Percentiles rank a stretch among this genome's conserved stretches.
Conservation (phyloP, 805 yeast species). For the Candida argentea region DNA sequence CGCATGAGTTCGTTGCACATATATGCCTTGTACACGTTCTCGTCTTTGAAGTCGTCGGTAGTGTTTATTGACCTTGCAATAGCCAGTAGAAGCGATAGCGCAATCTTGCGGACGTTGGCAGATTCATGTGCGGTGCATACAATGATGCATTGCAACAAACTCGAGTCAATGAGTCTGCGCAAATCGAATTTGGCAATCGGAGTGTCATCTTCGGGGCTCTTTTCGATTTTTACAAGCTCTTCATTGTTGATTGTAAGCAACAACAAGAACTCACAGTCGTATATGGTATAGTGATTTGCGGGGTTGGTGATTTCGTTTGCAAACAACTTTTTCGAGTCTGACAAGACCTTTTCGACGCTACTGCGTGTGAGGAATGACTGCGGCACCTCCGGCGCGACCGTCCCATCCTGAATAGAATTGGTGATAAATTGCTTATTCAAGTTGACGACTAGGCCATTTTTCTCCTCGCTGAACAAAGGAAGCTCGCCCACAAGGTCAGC, state of each 20-base stretch:
- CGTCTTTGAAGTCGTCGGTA: conserved; percentile 45
- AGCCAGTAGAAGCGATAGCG: conserved; percentile 35
- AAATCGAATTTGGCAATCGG: conserved; percentile 41
- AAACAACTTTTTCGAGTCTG: conserved; percentile 7
- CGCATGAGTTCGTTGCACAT: conserved; percentile 34
- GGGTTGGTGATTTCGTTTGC: conserved; percentile 8
- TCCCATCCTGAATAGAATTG: conserved; percentile 30
- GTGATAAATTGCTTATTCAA: conserved; percentile 39
- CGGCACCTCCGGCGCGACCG: conserved; percentile 2
- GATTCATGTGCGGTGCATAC: conserved; percentile 32
- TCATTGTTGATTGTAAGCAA: conserved; percentile 53
- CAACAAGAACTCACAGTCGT: conserved; percentile 67
- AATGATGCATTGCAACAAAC: conserved; percentile 41
- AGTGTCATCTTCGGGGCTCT: conserved; percentile 10
- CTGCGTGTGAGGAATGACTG: conserved; percentile 2
- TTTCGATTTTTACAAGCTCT: conserved; percentile 40
- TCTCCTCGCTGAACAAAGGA: conserved; percentile 34
- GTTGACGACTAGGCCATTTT: conserved; percentile 39
- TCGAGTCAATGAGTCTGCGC: conserved; percentile 46
- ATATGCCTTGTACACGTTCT: conserved; percentile 42
- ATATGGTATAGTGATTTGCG: conserved; percentile 23
- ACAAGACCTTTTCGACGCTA: neutral
- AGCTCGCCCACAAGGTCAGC: conserved; percentile 38
- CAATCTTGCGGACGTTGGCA: conserved; percentile 18
- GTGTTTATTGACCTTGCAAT: conserved; percentile 29